Percentiles rank a stretch among this genome's conserved stretches.
These are phyloP conservation scores for Chrysanthemum makinoi DNA, from an alignment of 129 eudicot genomes.

Conservation along the genomic window DNA sequence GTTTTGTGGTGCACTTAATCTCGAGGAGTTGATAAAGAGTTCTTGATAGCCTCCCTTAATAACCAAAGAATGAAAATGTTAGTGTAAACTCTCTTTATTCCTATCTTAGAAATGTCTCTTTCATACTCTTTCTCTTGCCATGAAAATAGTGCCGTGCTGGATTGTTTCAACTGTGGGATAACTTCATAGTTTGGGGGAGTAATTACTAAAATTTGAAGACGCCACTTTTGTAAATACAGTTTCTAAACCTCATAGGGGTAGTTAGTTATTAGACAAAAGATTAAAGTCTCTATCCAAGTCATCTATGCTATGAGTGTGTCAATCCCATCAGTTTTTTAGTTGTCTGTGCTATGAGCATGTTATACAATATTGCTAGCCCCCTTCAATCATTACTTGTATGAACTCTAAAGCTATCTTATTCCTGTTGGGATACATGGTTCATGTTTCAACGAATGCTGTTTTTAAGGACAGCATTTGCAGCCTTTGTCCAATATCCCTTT, in stretches of 20 bases:
- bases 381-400: too few species aligned
- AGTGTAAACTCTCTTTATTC: not conserved
- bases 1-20: not conserved
- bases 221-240: not conserved
- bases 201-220: not conserved
- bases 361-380: too few species aligned
- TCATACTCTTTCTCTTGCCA: not conserved
- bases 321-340: not conserved
- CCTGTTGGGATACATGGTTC: too few species aligned
- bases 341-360: not conserved
- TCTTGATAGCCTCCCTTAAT: slow-evolving; percentile 5
- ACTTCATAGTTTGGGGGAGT: not conserved
- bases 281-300: not conserved
- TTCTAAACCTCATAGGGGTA: not conserved
- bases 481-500: too few species aligned
- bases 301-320: not conserved
- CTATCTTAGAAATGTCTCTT: not conserved
- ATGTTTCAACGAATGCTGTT: too few species aligned
- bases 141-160: not conserved
- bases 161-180: not conserved
- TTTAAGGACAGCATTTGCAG: too few species aligned
- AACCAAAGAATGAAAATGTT: slow-evolving; percentile 1
- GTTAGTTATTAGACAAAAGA: not conserved
- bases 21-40: slow-evolving; percentile 1
- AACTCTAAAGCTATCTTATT: too few species aligned